A percentile compares a stretch with the other conserved stretches of the same genome.
phyloP scores from a whole-genome alignment of 164 flowering plant genomes.

The Magnolia sinica region DNA sequence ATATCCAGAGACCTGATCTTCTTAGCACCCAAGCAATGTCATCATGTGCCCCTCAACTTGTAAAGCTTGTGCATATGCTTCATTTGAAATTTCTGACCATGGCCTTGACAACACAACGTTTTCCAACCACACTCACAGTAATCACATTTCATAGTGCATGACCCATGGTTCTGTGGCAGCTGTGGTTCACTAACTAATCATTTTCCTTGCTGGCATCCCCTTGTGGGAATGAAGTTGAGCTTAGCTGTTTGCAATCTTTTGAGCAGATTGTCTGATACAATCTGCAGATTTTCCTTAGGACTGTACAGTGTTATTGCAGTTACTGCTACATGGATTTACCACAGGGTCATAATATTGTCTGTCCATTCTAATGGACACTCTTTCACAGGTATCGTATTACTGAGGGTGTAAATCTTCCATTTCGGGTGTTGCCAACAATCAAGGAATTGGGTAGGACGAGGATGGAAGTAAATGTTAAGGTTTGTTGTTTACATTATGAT shows the following conservation, averaged over 20 bases:
- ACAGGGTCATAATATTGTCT: not conserved
- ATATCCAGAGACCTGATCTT: too few relatives aligned
- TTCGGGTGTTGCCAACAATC: slow-evolving; percentile 94
- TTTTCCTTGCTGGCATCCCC: not conserved
- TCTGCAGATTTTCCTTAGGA: not conserved
- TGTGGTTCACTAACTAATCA: not conserved
- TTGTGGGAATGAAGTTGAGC: not conserved
- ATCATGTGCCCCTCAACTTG: too few relatives aligned
- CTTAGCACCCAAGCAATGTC: too few relatives aligned
- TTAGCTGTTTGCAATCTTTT: not conserved
- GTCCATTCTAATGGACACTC: not conserved
- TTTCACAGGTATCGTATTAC: slow-evolving; percentile 86
- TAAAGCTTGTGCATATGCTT: too few relatives aligned
- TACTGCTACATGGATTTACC: not conserved
- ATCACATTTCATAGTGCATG: not conserved
- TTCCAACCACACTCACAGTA: too few relatives aligned
- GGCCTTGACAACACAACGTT: too few relatives aligned
- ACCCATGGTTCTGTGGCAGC: not conserved
- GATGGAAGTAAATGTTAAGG: slow-evolving; percentile 99
- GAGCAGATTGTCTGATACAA: not conserved
- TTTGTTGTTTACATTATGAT: slow-evolving; percentile 28
- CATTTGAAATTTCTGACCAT: too few relatives aligned
- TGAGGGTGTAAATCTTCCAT: slow-evolving; percentile 99
- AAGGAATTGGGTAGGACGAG: slow-evolving; percentile 97
- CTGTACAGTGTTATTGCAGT: not conserved